Base-by-base conservation (phyloP, 179 eudicot genomes). In the Gypsophila paniculata region DNA sequence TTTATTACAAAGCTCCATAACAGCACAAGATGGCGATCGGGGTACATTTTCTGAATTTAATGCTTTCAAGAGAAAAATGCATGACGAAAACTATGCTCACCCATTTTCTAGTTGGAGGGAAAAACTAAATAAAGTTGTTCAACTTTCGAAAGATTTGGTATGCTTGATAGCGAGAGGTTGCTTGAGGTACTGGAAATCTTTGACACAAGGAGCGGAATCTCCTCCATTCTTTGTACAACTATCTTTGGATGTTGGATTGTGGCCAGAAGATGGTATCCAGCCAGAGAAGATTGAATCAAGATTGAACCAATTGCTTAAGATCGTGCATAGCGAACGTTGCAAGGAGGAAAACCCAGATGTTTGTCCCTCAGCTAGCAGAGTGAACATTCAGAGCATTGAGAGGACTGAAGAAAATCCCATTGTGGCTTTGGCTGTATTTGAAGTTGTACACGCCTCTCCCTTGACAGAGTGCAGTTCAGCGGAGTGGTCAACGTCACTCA, bases 191-290 rank as follows among this genome's bases (percentile, higher is more conserved):
- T 87, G 97, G 95, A 91, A 87, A 75, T 87, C 97, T 54, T 85
- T 94, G 70, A 91, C 93, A 21, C 86, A 82, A 65, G 99, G 91
- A 71, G 94, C 97, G 38, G 99, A 94, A 77, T 88, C 99, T 76
- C 97, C 99, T 75, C 99, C 99, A 13, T 90, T 87, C 80, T 92
- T 94, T 75, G 88, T 94, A 64, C 97, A 91, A 86, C 59, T 91
- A 81, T 94, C 99, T 67, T 78, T 91, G 87, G 95, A 94, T 85
- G 91, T 89, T 62, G 84, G 85, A 71, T 62, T 71, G 61, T 91
- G 99, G 97, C 99, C 99, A 14, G 95, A 91, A 78, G 96, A 94
- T 81, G 99, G 99, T 44, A 85, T 94, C 73, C 99, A 91, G 77
- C 97, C 99, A 5, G 97, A 86, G 82, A 90, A 96, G 78, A 87